phyloP scores from a whole-genome alignment of 73 alveolate genomes.

The Blepharisma japonicum region DNA sequence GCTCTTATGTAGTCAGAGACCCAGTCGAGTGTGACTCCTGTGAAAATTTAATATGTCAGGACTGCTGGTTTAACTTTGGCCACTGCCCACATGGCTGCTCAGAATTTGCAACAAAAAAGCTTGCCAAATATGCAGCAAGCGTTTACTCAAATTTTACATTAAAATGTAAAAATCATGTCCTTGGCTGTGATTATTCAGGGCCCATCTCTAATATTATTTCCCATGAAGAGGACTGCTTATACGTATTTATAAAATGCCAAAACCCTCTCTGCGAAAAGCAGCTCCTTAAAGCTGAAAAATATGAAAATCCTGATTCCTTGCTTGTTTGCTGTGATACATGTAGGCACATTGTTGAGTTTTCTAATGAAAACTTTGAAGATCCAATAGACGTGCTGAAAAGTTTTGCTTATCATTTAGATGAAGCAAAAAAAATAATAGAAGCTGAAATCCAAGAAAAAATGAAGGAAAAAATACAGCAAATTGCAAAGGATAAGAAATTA shows the following conservation, averaged over 20 bases:
- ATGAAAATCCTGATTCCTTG: background rate
- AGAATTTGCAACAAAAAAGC: background rate
- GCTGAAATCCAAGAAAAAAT: conserved; percentile 10
- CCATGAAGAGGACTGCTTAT: conserved; percentile 22
- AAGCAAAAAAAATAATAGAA: background rate
- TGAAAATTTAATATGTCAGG: conserved; percentile 1
- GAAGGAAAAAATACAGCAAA: background rate
- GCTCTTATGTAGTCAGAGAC: conserved; percentile 7
- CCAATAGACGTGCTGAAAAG: background rate
- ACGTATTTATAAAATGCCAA: background rate
- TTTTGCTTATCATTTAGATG: background rate
- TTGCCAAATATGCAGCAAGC: conserved; percentile 13
- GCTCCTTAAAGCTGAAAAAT: background rate
- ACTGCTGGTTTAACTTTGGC: background rate
- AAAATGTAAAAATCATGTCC: background rate
- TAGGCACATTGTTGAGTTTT: too few species aligned
- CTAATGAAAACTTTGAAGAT: background rate
- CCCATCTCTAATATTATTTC: background rate
- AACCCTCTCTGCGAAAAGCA: background rate
- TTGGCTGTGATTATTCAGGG: background rate
- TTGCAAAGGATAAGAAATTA: background rate
- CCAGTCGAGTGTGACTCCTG: conserved; percentile 11
- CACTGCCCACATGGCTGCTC: conserved; percentile 9
- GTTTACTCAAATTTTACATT: background rate
- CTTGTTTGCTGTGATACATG: too few species aligned